phyloP scores from a whole-genome alignment of 2,329 filamentous ascomycete genomes.

The Teratosphaeriaceae sp. region DNA sequence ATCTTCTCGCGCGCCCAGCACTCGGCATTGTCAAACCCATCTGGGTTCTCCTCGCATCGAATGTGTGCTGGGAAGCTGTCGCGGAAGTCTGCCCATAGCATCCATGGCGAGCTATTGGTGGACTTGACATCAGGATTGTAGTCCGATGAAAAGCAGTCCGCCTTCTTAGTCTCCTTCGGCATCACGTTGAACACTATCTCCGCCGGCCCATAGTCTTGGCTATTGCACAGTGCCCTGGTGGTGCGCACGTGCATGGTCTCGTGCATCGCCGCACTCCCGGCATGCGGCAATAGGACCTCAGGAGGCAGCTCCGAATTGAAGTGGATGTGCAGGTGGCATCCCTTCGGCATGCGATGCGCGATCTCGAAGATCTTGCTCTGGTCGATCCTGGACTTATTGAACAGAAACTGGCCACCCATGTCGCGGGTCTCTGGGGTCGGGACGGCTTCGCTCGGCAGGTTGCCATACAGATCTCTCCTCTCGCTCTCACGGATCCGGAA shows the following conservation, averaged over 20 bases:
- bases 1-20: conserved; percentile 26
- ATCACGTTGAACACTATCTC: conserved; percentile 58
- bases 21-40: conserved; percentile 17
- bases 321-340: conserved; percentile 66
- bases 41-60: conserved; percentile 5
- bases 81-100: conserved; percentile 42
- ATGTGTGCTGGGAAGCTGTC: conserved; percentile 31
- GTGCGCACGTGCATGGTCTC: conserved; percentile 65
- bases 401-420: conserved; percentile 43
- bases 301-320: conserved; percentile 69
- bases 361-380: conserved; percentile 53
- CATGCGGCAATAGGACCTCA: conserved; percentile 52
- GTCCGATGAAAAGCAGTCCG: conserved; percentile 42
- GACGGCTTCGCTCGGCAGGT: conserved; percentile 35
- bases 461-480: conserved; percentile 36
- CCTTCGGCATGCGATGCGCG: conserved; percentile 59
- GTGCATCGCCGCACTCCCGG: conserved; percentile 35
- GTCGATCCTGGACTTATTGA: conserved; percentile 38
- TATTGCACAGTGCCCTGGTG: conserved; percentile 41
- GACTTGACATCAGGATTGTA: conserved; percentile 37
- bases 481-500: conserved; percentile 37
- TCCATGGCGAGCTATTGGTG: conserved; percentile 27
- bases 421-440: conserved; percentile 34
- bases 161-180: conserved; percentile 21
- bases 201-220: conserved; percentile 43